Evolutionary conservation across 2,329 filamentous ascomycete genomes (phyloP).

Genomic region (Fusarium ramigenum): DNA sequence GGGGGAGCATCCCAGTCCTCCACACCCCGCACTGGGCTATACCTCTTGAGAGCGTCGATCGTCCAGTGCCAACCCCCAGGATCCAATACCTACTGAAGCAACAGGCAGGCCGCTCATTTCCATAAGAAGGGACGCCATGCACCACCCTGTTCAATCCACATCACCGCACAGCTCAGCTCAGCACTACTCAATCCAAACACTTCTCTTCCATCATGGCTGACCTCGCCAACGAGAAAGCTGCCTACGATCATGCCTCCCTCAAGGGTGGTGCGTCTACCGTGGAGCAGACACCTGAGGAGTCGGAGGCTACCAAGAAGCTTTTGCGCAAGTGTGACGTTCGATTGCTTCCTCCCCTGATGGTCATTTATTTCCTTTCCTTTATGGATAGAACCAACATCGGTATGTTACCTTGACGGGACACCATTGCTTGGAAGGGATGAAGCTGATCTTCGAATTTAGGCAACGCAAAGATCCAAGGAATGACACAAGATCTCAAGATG

Average conservation of each 20-base stretch:
- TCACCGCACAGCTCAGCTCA: no score
- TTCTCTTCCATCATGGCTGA: not conserved
- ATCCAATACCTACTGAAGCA: no score
- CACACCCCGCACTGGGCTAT: not conserved
- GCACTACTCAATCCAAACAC: no score
- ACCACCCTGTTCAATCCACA: not conserved
- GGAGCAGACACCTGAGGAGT: not conserved
- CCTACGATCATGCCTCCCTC: not conserved
- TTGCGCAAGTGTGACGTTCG: constrained; percentile 76
- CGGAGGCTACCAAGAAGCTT: not conserved
- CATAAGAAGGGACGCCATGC: not conserved
- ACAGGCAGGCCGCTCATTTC: not conserved
- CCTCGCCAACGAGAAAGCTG: not conserved
- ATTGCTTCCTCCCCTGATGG: constrained; percentile 57
- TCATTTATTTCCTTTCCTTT: constrained; percentile 40
- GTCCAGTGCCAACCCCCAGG: not conserved
- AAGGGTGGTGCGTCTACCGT: not conserved
- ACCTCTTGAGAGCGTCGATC: not conserved
- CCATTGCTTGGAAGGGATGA: rapidly evolving
- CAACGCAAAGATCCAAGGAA: constrained; percentile 42
- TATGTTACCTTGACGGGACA: rapidly evolving
- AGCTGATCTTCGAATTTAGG: not conserved
- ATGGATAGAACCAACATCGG: constrained; percentile 44
- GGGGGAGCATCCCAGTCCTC: not conserved
- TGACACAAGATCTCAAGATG: constrained; percentile 35